Evolutionary conservation across 768 basidiomycete genomes (phyloP).

Genomic region (Boletellus sp.): DNA sequence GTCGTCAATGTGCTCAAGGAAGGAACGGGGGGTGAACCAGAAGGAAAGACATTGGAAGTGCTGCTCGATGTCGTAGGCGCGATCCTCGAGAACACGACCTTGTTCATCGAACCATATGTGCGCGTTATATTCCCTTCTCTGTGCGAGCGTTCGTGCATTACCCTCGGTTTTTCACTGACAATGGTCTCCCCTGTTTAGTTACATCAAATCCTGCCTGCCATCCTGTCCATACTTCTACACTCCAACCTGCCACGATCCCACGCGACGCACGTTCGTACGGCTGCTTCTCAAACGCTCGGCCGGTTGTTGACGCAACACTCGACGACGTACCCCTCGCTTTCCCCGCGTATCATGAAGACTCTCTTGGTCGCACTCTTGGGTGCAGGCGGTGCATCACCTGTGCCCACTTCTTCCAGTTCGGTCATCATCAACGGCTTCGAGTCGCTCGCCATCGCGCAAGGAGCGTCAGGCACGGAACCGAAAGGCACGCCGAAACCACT

Average conservation of each 20-base stretch:
- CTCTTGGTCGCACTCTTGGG: conserved; percentile 78
- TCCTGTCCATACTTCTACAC: conserved; percentile 88
- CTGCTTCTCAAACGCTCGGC: conserved; percentile 81
- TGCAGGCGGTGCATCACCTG: conserved; percentile 12
- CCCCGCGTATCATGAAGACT: conserved; percentile 90
- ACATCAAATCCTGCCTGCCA: conserved; percentile 91
- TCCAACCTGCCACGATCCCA: conserved; percentile 74
- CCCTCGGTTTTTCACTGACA: not conserved
- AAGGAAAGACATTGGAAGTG: conserved; percentile 73
- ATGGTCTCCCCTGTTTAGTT: conserved; percentile 47
- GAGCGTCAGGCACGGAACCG: conserved; percentile 39
- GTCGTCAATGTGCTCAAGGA: conserved; percentile 60
- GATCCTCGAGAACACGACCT: conserved; percentile 76
- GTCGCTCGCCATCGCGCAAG: conserved; percentile 22
- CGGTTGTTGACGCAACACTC: conserved; percentile 77
- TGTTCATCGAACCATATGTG: conserved; percentile 97
- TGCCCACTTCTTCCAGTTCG: conserved; percentile 8
- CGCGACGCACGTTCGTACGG: conserved; percentile 67
- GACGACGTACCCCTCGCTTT: conserved; percentile 84
- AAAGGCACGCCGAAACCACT: conserved; percentile 50
- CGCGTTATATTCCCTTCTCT: conserved; percentile 30
- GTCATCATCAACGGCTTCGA: conserved; percentile 26
- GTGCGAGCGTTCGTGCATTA: not conserved
- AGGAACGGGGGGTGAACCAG: conserved; percentile 51
- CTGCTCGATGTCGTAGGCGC: conserved; percentile 83